Base-by-base conservation (phyloP, 768 basidiomycete genomes). In the Lentinula raphanica region DNA sequence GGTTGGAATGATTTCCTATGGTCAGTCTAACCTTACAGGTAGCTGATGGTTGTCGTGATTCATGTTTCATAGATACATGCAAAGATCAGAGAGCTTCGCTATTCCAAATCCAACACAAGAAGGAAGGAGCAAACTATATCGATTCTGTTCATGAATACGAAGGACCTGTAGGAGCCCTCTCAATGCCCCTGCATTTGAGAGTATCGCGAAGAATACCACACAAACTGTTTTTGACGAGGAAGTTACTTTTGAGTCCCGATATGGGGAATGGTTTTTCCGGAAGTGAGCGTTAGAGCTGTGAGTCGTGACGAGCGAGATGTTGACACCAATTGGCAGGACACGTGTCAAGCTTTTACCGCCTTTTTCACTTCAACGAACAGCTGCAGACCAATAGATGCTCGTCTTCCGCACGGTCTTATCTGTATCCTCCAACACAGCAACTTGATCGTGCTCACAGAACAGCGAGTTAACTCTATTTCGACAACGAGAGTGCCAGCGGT, bases 1-100 rank as follows among this genome's bases (percentile, higher is more conserved):
- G 68, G 64, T 32, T 74, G 71, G 71, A 65, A 69, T 28, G 63
- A 64, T 21, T 66, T 72, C 55, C 67, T 63, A 44, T 58, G 60
- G 62, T 61, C n/a, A n/a, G n/a, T n/a, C n/a, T n/a, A n/a, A n/a
- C n/a, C n/a, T n/a, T n/a, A n/a, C n/a, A n/a, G n/a, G n/a, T n/a
- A n/a, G n/a, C n/a, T n/a, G n/a, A n/a, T n/a, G n/a, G n/a, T n/a
- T n/a, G n/a, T n/a, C n/a, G n/a, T n/a, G n/a, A n/a, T n/a, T n/a
- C 28, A 13, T 13, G 28, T 23, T 23, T 3, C n/a, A 13, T 38
- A 63, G 62, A 39, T 63, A 51, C 15, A 63, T 63, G 62, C 62
- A 63, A 27, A 59, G 51, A 60, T 63, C 62, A 1, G 62, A 63
- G 36, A 63, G 56, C 32, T 63, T 63, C 45, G 15, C 44, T 25